A percentile compares a stretch with the other conserved stretches of the same genome.
Conservation (phyloP, 1,284 basidiomycete species). For the Pseudozyma sp. region DNA sequence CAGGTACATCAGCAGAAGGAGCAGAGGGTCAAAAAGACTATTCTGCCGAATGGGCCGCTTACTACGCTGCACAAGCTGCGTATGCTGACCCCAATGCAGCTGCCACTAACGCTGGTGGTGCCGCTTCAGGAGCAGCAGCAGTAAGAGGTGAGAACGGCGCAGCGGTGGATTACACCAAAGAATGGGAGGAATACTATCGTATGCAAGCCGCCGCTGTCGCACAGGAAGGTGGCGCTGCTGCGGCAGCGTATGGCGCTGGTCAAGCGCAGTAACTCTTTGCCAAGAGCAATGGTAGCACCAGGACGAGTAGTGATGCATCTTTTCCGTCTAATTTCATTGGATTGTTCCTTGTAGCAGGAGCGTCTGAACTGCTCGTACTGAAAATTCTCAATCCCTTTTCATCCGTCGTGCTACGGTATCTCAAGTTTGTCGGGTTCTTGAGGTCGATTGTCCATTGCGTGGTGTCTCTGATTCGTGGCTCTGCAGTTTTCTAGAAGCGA, state of each 20-base stretch:
- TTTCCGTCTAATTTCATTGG: too few relatives aligned
- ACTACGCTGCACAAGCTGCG: slow-evolving; percentile 61
- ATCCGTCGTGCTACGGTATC: too few relatives aligned
- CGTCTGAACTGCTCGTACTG: too few relatives aligned
- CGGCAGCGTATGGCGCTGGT: slow-evolving; percentile 12
- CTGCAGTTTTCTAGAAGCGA: too few relatives aligned
- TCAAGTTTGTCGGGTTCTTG: too few relatives aligned
- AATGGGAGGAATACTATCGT: slow-evolving; percentile 66
- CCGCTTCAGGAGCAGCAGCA: slow-evolving; percentile 5
- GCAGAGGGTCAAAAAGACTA: slow-evolving; percentile 58
- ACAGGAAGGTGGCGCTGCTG: slow-evolving; percentile 30
- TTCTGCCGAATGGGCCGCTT: slow-evolving; percentile 67
- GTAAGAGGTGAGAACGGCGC: slow-evolving; percentile 19
- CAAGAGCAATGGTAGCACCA: not conserved
- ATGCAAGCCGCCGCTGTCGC: slow-evolving; percentile 54
- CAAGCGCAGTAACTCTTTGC: not conserved
- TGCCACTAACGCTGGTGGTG: slow-evolving; percentile 8
- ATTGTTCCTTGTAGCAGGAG: not conserved
- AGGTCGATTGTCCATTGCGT: too few relatives aligned
- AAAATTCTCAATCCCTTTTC: too few relatives aligned
- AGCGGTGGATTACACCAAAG: slow-evolving; percentile 63
- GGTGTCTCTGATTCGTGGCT: too few relatives aligned
- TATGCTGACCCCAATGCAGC: slow-evolving; percentile 25
- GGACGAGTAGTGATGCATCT: not conserved
- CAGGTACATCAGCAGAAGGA: not conserved